Base-by-base conservation (phyloP, 192 early-diverging fungal species). In the Backusella psychrophila region DNA sequence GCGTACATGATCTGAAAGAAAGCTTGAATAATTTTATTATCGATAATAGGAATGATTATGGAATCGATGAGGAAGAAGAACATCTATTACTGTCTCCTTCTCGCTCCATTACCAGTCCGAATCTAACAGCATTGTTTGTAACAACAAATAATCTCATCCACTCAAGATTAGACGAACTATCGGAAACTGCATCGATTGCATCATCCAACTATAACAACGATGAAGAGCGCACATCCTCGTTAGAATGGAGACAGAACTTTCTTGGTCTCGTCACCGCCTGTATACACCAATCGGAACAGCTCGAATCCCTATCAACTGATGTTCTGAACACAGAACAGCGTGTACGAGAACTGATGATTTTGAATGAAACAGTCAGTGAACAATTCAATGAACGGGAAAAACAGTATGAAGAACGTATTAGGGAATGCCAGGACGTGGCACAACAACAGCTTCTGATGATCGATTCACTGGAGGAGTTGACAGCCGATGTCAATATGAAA, bases 91-190 rank as follows among this genome's bases (percentile, higher is more conserved):
- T 63, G 9, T 63, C 56, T 15, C 38, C 38, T 65, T 59, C 36
- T n/a, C 71, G 38, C 4, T 31, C 66, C 5, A 71, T 71, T 19
- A 9, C 65, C 3, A 78, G 77, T 17, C 79, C 79, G 0, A 76
- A 71, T 53, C 33, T 80, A 23, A 76, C 79, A 1, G 49, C 75
- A 4, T 56, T 81, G 29, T 75, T 78, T 33, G 38, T 75, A 26
- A 81, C 76, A 12, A 81, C 80, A 4, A 77, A 81, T 35, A 75
- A 63, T 17, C 69, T 81, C 14, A 77, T 81, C 17, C 41, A 71
- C 23, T 72, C 76, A 6, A 76, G 80, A 8, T 52, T 81, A 9
- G 80, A 81, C 23, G 76, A 77, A 59, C 39, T 81, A 41, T 79
- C 78, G 14, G 67, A 75, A 23, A 71, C 77, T 5, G 63, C 72